A percentile compares a stretch with the other conserved stretches of the same genome.
Conservation (phyloP, 1,139 yeast genomes). For the Debaryomyces singareniensis region DNA sequence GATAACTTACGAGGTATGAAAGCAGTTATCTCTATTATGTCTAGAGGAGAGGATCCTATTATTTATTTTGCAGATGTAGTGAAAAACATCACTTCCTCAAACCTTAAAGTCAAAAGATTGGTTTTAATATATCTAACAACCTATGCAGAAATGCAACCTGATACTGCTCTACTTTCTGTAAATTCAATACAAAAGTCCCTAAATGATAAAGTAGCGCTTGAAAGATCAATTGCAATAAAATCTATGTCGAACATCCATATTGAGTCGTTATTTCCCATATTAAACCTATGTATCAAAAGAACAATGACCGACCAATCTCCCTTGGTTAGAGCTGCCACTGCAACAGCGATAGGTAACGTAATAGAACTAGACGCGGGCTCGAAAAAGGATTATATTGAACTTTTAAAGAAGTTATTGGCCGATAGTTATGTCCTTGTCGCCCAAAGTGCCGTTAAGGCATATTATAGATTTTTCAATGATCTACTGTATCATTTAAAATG, state of each 20-base stretch:
- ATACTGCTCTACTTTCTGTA: conserved; percentile 78
- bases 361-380: conserved; percentile 15
- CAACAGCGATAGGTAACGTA: conserved; percentile 69
- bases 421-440: conserved; percentile 67
- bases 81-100: conserved; percentile 74
- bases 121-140: conserved; percentile 73
- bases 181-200: conserved; percentile 87
- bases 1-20: conserved; percentile 75
- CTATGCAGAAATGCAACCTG: conserved; percentile 83
- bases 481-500: conserved; percentile 38
- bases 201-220: conserved; percentile 60
- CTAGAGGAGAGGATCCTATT: conserved; percentile 56
- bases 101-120: conserved; percentile 63
- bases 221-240: conserved; percentile 69
- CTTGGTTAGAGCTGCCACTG: conserved; percentile 72
- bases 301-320: conserved; percentile 69
- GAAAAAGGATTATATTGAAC: conserved; percentile 38
- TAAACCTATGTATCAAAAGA: conserved; percentile 66
- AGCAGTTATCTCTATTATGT: conserved; percentile 60
- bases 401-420: conserved; percentile 47
- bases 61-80: conserved; percentile 82
- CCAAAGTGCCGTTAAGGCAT: conserved; percentile 59
- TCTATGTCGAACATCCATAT: conserved; percentile 78
- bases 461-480: conserved; percentile 35
- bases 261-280: conserved; percentile 73